Evolutionary conservation across 768 basidiomycete genomes (phyloP), one percentile per base, ranked within the genome.

Genomic region (Auricularia auricula-judae): DNA sequence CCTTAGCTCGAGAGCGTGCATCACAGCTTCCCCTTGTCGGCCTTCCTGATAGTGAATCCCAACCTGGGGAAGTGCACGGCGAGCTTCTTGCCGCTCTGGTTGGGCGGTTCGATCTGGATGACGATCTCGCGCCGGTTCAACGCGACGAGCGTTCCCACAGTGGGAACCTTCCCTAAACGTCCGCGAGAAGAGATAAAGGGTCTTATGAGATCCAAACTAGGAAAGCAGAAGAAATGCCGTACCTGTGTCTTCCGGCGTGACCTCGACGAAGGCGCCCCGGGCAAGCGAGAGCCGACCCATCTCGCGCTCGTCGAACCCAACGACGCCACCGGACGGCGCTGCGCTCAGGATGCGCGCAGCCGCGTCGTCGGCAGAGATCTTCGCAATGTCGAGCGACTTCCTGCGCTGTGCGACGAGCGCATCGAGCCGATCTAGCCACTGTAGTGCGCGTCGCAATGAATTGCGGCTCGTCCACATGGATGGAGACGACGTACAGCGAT

Each of bases 201-300:
- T 29, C 11, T n/a, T n/a, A 1, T n/a, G n/a, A 54, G 29, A 54
- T 54, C 7, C 10, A n/a, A 7, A 54, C 8, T 18, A 10, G n/a
- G 53, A 8, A 18, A 54, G 53, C 7, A 3, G 29, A 29, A 8
- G 29, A 54, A 59, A 33, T 10, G n/a, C 54, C 71, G 60, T 64
- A 80, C 84, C 84, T 44, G 74, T 80, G 65, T 85, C 84, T 43
- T 78, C 75, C 0, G 83, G 83, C 0, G 75, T 72, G 23, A 84
- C 68, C 4, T 76, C 72, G 1, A 84, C 80, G 4, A 63, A 63
- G 23, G 79, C 76, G 4, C 76, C 76, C 7, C 65, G 60, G 42
- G 74, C 75, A 23, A 85, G 64, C 3, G 75, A 74, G 1, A 85
- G 71, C 11, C 78, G 76, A 7, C 64, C 65, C 5, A 78, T 81